Evolutionary conservation across 768 basidiomycete genomes (phyloP).

Genomic region (Sistotremastrum niveocremeum): DNA sequence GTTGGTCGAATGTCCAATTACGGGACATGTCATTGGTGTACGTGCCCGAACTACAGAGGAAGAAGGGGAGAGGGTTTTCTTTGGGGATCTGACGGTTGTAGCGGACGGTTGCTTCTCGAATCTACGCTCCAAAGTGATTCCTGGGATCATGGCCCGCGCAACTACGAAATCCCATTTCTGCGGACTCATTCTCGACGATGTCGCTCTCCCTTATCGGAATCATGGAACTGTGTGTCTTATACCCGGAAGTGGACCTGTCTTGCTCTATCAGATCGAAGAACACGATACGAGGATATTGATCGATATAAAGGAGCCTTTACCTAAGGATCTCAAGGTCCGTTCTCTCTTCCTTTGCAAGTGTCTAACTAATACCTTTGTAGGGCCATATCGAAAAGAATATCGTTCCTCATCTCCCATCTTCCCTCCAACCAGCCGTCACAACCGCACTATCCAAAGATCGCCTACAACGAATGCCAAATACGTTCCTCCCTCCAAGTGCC

Average conservation of each 20-base stretch:
- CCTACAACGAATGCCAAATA: conserved; percentile 88
- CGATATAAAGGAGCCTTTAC: conserved; percentile 75
- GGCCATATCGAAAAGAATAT: conserved; percentile 58
- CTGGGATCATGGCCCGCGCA: conserved; percentile 32
- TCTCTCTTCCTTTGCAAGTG: not conserved
- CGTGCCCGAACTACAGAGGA: conserved; percentile 29
- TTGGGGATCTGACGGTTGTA: conserved; percentile 70
- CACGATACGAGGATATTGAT: conserved; percentile 89
- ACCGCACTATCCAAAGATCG: conserved; percentile 67
- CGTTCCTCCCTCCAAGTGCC: conserved; percentile 70
- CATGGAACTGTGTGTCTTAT: conserved; percentile 79
- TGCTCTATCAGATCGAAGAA: conserved; percentile 84
- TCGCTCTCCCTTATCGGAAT: conserved; percentile 52
- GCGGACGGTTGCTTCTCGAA: conserved; percentile 96
- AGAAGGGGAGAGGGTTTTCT: conserved; percentile 36
- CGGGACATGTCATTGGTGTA: conserved; percentile 51
- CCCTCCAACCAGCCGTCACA: conserved; percentile 51
- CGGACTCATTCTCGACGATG: conserved; percentile 73
- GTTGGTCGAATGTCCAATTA: conserved; percentile 45
- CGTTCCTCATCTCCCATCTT: conserved; percentile 66
- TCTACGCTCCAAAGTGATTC: conserved; percentile 55
- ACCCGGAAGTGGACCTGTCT: conserved; percentile 71
- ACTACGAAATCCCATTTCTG: conserved; percentile 70
- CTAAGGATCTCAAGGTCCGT: conserved; percentile 64
- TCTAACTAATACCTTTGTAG: conserved; percentile 20